Evolutionary conservation across 441 rosid genomes (phyloP).

Genomic region (Arabidopsis hybrid): DNA sequence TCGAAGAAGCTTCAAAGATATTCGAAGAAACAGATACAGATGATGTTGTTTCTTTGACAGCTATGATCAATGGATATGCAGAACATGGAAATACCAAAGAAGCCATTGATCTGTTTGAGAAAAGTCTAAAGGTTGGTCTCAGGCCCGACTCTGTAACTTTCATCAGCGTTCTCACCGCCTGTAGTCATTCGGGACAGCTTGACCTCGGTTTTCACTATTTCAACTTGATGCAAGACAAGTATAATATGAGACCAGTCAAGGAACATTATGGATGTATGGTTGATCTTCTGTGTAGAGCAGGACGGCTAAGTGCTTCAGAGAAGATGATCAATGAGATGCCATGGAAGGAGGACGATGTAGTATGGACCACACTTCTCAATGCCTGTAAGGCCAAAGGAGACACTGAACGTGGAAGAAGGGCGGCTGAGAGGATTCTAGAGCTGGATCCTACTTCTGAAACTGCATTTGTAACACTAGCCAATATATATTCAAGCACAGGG

Average conservation of each 20-base stretch:
- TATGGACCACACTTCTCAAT: constrained; percentile 84
- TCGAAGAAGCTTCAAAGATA: constrained; percentile 71
- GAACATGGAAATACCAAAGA: constrained; percentile 81
- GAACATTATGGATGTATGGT: constrained; percentile 94
- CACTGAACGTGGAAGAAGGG: constrained; percentile 64
- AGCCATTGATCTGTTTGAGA: constrained; percentile 78
- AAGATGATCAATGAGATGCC: constrained; percentile 78
- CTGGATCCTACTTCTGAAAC: constrained; percentile 73
- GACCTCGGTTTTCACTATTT: constrained; percentile 84
- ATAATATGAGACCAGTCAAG: constrained; percentile 62
- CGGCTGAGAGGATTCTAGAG: constrained; percentile 75
- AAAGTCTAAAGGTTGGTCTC: constrained; percentile 56
- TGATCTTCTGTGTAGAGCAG: constrained; percentile 88
- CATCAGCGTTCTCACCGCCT: constrained; percentile 84
- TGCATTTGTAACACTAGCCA: constrained; percentile 81
- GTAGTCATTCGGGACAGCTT: constrained; percentile 81
- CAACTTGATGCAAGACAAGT: constrained; percentile 63
- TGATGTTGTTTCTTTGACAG: constrained; percentile 81
- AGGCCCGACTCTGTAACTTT: constrained; percentile 78
- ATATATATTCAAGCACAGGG: constrained; percentile 74
- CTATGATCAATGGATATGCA: constrained; percentile 92
- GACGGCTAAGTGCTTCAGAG: constrained; percentile 77
- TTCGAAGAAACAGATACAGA: constrained; percentile 57
- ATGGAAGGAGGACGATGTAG: constrained; percentile 72
- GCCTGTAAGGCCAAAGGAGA: constrained; percentile 73